Base-by-base conservation (phyloP, 768 basidiomycete species). In the Lyophyllum shimeji region DNA sequence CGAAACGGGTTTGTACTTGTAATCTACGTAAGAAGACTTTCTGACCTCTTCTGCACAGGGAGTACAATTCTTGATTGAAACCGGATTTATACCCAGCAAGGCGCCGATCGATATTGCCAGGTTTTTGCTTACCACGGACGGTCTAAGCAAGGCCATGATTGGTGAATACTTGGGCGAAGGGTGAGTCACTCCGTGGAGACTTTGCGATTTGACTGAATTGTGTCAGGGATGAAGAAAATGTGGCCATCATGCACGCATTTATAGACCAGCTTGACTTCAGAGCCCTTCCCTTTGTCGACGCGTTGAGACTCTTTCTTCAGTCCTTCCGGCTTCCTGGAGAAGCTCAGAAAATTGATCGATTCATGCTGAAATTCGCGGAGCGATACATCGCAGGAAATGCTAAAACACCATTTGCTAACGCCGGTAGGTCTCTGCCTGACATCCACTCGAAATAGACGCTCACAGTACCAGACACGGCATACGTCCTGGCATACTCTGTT, bases 121-220 rank as follows among this genome's bases (percentile, higher is more conserved):
- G 17, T 98, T 99, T 76, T 74, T 99, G 39, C 78, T 93, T 21
- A 79, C 82, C 29, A 93, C 93, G 1, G 96, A 98, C 68, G 97
- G 97, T 2, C 76, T 99, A 44, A 95, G 85, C 70, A 99, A 99
- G 71, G 81, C 88, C 8, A 91, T 93, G 86, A 95, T 99, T 58
- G 97, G 97, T 56, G 97, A 99, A 76, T 98, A 97, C 71, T 78
- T 99, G 4, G 97, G 97, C 34, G 97, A 98, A 80, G 95, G 87
- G 95, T 98, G 57, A 69, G 86, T 78, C 53, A 18, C 27, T 45
- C 44, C 2, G 34, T 21, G 8, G 39, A 20, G 45, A 17, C 33
- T 2, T 15, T 50, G 43, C 6, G 18, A 37, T 27, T 20, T 56
- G 48, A 34, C 27, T 56, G 21, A 61, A 13, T 49, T 45, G 37